Conservation (phyloP, 257 asterid species). For the Solanum piurae region DNA sequence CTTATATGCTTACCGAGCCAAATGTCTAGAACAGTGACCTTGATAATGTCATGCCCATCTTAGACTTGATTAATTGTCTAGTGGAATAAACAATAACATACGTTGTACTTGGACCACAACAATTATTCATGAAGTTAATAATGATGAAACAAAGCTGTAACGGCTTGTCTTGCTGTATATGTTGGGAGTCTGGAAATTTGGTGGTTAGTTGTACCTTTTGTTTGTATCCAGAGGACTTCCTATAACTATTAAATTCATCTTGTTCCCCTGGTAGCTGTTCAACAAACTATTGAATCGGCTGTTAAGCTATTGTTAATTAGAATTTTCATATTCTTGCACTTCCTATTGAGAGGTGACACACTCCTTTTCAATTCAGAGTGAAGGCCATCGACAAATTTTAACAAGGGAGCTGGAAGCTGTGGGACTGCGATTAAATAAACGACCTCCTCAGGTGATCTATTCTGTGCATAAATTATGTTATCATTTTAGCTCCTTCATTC, state of each 20-base stretch:
- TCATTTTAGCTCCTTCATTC: neutral
- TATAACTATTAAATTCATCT: neutral
- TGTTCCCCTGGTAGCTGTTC: neutral
- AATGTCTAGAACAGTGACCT: neutral
- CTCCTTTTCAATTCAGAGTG: constrained; percentile 43
- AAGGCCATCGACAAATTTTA: constrained; percentile 96
- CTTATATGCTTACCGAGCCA: neutral
- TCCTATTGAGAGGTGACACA: neutral
- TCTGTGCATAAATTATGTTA: neutral
- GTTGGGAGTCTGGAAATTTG: neutral
- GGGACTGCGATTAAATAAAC: constrained; percentile 91
- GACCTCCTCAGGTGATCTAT: constrained; percentile 74
- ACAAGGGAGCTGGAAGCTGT: constrained; percentile 97
- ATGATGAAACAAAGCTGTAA: neutral
- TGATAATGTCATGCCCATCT: neutral
- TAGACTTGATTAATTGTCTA: neutral
- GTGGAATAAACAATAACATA: neutral
- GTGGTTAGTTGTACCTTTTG: neutral
- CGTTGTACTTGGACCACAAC: neutral
- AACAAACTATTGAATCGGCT: neutral
- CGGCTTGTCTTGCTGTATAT: neutral
- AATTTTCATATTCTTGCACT: neutral
- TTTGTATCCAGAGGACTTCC: neutral
- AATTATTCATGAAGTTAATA: neutral
- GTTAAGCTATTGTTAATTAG: neutral